Conservation (phyloP, 1,139 yeast species). For the Zhuliangozyma parablackwelliae region DNA sequence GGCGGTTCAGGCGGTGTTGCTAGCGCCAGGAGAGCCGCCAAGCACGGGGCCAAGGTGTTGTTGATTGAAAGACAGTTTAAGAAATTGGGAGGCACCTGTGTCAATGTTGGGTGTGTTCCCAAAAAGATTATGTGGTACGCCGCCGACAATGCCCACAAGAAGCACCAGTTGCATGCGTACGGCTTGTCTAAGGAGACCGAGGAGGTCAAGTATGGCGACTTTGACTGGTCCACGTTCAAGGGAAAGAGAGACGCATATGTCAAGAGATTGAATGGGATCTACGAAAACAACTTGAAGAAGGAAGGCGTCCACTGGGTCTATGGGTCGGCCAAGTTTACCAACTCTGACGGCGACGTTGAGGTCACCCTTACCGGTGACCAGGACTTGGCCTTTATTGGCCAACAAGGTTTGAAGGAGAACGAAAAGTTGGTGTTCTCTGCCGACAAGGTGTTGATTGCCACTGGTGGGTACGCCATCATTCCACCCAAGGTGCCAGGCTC, state of each 20-base stretch:
- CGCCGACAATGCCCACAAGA: slow-evolving; percentile 75
- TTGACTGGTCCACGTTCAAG: slow-evolving; percentile 80
- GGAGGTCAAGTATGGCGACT: slow-evolving; percentile 49
- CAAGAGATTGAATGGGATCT: slow-evolving; percentile 82
- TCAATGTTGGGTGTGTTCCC: slow-evolving; percentile 98
- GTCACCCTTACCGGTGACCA: slow-evolving; percentile 53
- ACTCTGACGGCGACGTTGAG: slow-evolving; percentile 66
- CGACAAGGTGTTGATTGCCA: slow-evolving; percentile 80
- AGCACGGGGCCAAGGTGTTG: slow-evolving; percentile 84
- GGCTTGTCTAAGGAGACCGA: slow-evolving; percentile 57
- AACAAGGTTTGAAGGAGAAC: slow-evolving; percentile 28
- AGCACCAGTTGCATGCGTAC: slow-evolving; percentile 72
- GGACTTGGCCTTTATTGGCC: slow-evolving; percentile 29
- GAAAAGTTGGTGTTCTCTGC: slow-evolving; percentile 67
- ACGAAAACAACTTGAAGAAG: slow-evolving; percentile 76
- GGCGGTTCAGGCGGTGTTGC: slow-evolving; percentile 99
- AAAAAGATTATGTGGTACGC: slow-evolving; percentile 99
- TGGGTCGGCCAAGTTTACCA: slow-evolving; percentile 81
- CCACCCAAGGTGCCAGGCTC: slow-evolving; percentile 75
- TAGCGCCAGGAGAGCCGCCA: slow-evolving; percentile 93
- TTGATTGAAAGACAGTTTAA: slow-evolving; percentile 68
- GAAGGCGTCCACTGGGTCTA: slow-evolving; percentile 85
- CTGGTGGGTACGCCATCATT: slow-evolving; percentile 82
- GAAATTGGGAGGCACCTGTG: slow-evolving; percentile 94
- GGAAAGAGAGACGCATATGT: slow-evolving; percentile 89